A percentile compares a stretch with the other conserved stretches of the same genome.
These are phyloP conservation scores for Carnegiea gigantea DNA, from an alignment of 179 eudicot genomes.

Conservation along the genomic window DNA sequence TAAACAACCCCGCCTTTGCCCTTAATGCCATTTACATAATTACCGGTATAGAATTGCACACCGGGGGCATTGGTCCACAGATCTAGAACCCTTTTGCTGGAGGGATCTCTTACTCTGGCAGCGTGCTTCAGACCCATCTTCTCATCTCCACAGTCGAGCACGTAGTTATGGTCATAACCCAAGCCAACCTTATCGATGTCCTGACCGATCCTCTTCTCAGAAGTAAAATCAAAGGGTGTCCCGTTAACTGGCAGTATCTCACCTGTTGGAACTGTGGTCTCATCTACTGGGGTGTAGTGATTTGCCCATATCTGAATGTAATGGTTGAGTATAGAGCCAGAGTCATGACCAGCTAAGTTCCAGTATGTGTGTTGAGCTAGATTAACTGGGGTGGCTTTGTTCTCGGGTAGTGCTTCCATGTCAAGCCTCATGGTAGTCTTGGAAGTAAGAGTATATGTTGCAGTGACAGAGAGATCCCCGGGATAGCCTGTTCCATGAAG, in stretches of 20 bases:
- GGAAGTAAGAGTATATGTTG: constrained; percentile 82
- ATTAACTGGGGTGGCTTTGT: constrained; percentile 85
- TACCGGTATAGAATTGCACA: constrained; percentile 91
- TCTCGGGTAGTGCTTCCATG: constrained; percentile 89
- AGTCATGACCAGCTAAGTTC: constrained; percentile 85
- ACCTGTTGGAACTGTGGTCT: constrained; percentile 71
- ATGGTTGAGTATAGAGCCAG: constrained; percentile 74
- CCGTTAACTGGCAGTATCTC: constrained; percentile 71
- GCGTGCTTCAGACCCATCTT: constrained; percentile 77
- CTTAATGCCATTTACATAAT: constrained; percentile 64
- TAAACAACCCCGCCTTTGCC: constrained; percentile 91
- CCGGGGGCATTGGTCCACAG: constrained; percentile 93
- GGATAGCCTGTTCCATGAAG: constrained; percentile 68
- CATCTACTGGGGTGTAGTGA: constrained; percentile 80
- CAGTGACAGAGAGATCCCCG: constrained; percentile 72
- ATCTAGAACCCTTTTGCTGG: constrained; percentile 72
- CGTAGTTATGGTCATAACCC: constrained; percentile 93
- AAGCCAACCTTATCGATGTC: constrained; percentile 69
- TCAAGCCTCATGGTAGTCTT: constrained; percentile 81
- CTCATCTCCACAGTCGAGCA: constrained; percentile 79
- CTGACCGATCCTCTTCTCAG: constrained; percentile 71
- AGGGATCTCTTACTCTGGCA: constrained; percentile 67
- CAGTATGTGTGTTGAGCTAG: constrained; percentile 96
- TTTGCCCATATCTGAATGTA: constrained; percentile 65
- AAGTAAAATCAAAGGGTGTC: constrained; percentile 81